Conservation (phyloP, 1,139 yeast genomes). For the Sugiyamaella castrensis region DNA sequence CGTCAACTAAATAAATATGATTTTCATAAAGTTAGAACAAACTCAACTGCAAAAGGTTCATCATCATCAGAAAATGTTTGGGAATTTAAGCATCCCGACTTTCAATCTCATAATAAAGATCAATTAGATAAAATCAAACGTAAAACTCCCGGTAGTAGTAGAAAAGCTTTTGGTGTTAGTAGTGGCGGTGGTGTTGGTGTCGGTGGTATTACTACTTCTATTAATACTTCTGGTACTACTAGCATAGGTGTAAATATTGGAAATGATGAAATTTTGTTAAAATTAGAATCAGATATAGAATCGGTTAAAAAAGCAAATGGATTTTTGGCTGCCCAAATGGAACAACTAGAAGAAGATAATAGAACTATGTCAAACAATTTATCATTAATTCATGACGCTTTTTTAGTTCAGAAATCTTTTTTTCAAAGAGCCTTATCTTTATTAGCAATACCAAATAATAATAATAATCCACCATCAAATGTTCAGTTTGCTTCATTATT, state of each 20-base stretch:
- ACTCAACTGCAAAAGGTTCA: conserved; percentile 47
- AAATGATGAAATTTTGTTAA: neutral
- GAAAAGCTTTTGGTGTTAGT: neutral
- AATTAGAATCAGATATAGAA: conserved; percentile 2
- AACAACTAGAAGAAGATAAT: conserved; percentile 11
- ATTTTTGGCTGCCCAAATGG: conserved; percentile 10
- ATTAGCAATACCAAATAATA: conserved; percentile 1
- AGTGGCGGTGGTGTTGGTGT: neutral
- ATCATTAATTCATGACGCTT: conserved; percentile 6
- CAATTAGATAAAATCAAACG: conserved; percentile 76
- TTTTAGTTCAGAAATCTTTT: conserved; percentile 5
- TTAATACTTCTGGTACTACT: neutral
- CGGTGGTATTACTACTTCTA: neutral
- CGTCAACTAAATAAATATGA: conserved; percentile 94
- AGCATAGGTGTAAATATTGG: neutral
- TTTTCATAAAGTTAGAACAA: conserved; percentile 83
- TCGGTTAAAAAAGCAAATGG: conserved; percentile 8
- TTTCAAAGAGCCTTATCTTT: conserved; percentile 5
- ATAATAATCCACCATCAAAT: neutral
- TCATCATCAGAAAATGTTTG: conserved; percentile 74
- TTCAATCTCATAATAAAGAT: conserved; percentile 65
- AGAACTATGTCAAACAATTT: conserved; percentile 8
- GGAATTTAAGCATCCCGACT: conserved; percentile 94
- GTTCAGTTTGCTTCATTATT: neutral
- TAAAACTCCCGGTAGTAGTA: conserved; percentile 59